Evolutionary conservation across 345 rosid species (phyloP).

Genomic region (Cardiospermum halicacabum): DNA sequence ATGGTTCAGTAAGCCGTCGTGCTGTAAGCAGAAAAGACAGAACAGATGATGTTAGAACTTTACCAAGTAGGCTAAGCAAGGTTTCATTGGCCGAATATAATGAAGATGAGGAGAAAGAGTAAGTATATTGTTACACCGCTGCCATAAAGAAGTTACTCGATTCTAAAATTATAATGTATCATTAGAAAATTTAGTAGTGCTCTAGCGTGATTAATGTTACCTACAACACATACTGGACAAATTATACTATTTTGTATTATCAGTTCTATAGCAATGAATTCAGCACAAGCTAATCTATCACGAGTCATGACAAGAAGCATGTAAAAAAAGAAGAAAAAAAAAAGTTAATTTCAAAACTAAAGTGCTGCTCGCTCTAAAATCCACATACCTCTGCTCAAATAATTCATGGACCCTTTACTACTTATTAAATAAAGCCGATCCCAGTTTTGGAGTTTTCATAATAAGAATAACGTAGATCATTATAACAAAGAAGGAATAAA

Average conservation of each 20-base stretch:
- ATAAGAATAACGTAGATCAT: too few relatives aligned
- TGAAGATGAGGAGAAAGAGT: constrained; percentile 7
- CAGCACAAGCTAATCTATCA: not conserved
- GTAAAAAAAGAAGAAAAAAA: not conserved
- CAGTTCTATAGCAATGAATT: not conserved
- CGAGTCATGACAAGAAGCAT: too few relatives aligned
- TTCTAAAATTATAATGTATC: not conserved
- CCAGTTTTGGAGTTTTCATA: too few relatives aligned
- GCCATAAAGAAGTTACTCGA: not conserved
- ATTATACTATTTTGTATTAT: not conserved
- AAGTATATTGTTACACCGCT: not conserved
- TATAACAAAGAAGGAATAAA: too few relatives aligned
- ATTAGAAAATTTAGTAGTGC: constrained; percentile 1
- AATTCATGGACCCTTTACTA: too few relatives aligned
- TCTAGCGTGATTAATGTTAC: not conserved
- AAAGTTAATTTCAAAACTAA: not conserved
- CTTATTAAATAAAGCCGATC: too few relatives aligned
- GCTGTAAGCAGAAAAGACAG: constrained; percentile 27
- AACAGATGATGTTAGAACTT: constrained; percentile 19
- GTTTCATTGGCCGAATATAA: constrained; percentile 37
- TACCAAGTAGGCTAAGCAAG: constrained; percentile 39
- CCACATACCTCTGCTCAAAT: too few relatives aligned
- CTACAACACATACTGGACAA: too few relatives aligned
- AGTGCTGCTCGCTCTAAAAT: not conserved
- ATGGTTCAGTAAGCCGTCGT: constrained; percentile 29